Conservation (phyloP, 495 filamentous ascomycete genomes). For the Aspergillus baeticus region DNA sequence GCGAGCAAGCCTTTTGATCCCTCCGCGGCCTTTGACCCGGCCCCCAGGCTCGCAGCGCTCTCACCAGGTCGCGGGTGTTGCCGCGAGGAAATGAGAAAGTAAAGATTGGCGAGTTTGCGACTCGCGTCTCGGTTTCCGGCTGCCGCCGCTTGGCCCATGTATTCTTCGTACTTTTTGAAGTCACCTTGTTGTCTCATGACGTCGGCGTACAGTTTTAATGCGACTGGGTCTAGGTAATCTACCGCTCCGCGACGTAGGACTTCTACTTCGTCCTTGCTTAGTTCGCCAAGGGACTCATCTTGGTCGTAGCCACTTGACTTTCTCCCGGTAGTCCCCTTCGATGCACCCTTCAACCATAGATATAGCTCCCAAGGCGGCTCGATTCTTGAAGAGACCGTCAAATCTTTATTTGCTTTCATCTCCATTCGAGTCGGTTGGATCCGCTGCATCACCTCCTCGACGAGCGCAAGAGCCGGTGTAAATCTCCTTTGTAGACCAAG, state of each 20-base stretch:
- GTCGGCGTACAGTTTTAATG: constrained; percentile 28
- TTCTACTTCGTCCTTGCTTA: not conserved
- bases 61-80: constrained; percentile 25
- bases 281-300: not conserved
- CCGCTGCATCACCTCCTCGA: constrained; percentile 25
- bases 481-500: constrained; percentile 22
- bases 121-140: constrained; percentile 27
- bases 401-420: not conserved
- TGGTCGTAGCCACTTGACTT: no score
- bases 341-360: constrained; percentile 19
- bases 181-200: constrained; percentile 23
- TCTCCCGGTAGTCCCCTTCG: constrained; percentile 11
- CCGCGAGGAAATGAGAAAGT: constrained; percentile 32
- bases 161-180: constrained; percentile 34
- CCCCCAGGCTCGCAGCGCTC: not conserved
- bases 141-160: constrained; percentile 34
- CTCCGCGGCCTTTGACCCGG: not conserved
- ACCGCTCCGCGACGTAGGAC: constrained; percentile 21
- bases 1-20: not conserved
- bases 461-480: constrained; percentile 21
- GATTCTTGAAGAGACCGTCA: not conserved
- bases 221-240: constrained; percentile 31
- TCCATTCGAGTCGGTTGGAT: constrained; percentile 15
- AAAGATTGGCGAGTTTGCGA: constrained; percentile 38
- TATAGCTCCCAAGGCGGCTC: constrained; percentile 30